phyloP scores from a whole-genome alignment of 495 filamentous ascomycete species.

The Aspergillus campestris region DNA sequence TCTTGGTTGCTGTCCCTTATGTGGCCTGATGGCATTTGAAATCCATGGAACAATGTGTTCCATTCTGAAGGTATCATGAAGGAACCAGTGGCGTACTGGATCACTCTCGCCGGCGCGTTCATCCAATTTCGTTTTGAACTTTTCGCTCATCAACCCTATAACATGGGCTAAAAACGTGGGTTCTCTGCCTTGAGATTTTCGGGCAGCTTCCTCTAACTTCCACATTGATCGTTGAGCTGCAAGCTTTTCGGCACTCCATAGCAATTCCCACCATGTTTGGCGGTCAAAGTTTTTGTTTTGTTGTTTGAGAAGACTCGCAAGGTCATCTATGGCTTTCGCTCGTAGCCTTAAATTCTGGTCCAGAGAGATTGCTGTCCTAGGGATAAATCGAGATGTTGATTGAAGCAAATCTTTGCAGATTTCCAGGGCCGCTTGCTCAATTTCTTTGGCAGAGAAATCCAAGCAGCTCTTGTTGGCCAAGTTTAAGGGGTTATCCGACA shows the following conservation, averaged over 20 bases:
- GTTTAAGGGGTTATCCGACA: constrained; percentile 70
- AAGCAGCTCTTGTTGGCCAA: constrained; percentile 57
- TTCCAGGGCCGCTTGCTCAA: constrained; percentile 67
- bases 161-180: constrained; percentile 58
- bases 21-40: constrained; percentile 59
- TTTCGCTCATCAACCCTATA: constrained; percentile 58
- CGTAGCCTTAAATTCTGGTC: constrained; percentile 70
- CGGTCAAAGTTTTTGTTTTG: constrained; percentile 50
- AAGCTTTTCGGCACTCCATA: constrained; percentile 88
- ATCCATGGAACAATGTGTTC: constrained; percentile 71
- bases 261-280: constrained; percentile 63
- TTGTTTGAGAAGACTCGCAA: constrained; percentile 56
- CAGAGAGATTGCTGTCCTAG: constrained; percentile 60
- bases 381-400: constrained; percentile 64
- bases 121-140: constrained; percentile 50
- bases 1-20: constrained; percentile 28
- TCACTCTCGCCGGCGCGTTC: constrained; percentile 58
- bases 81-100: constrained; percentile 70
- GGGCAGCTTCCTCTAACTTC: constrained; percentile 58
- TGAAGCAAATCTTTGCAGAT: constrained; percentile 76
- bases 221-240: constrained; percentile 76
- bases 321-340: constrained; percentile 57
- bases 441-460: constrained; percentile 56
- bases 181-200: constrained; percentile 33
- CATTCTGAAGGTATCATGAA: constrained; percentile 63